Evolutionary conservation across 2,329 filamentous ascomycete genomes (phyloP), one percentile per base, ranked within the genome.

Genomic region (Allantophomopsis cytisporea): DNA sequence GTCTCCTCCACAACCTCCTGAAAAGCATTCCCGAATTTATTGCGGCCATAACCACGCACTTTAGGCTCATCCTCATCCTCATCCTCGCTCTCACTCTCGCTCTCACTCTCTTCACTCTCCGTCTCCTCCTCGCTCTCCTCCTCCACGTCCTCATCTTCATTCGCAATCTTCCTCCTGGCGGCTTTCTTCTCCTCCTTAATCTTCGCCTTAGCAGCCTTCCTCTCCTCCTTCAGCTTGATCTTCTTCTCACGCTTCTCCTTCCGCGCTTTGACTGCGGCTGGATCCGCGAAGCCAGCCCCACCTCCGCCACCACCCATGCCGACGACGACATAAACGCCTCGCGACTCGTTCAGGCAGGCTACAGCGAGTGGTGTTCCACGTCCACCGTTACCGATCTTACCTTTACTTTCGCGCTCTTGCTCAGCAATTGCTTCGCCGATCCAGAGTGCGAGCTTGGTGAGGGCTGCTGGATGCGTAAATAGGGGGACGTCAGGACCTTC

Each of bases 401-500:
- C 83, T 17, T 80, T 81, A 1, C 65, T 60, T 45, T 91, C 85
- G 38, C 79, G 76, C 58, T 96, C 91, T 52, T 94, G 83, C 47
- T 95, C 88, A 2, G 81, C 75, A 35, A 96, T 79, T 0, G 91
- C 91, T 60, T 96, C 89, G 35, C 83, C 85, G 33, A 98, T 75
- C 91, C 91, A 98, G 3, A 94, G 69, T 0, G 89, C 88, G 12
- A 98, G 71, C 59, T 96, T 95, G 2, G 88, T 94, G 17, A 98
- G 65, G 2, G 91, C 91, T 5, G 88, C 85, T 0, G 91, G 88
- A 53, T 96, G 89, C 1, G 81, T 87, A 61, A 98, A 98, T 10
- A 96, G 71, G n/a, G 73, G 64, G 0, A 94, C 82, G 50, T 96
- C 91, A 1, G 88, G 86, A 0, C 89, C 87, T 53, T 96, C 91